Evolutionary conservation across 148 eudicot species (phyloP), one percentile per base, ranked within the genome.

Genomic region (Chenopodium quinoa): DNA sequence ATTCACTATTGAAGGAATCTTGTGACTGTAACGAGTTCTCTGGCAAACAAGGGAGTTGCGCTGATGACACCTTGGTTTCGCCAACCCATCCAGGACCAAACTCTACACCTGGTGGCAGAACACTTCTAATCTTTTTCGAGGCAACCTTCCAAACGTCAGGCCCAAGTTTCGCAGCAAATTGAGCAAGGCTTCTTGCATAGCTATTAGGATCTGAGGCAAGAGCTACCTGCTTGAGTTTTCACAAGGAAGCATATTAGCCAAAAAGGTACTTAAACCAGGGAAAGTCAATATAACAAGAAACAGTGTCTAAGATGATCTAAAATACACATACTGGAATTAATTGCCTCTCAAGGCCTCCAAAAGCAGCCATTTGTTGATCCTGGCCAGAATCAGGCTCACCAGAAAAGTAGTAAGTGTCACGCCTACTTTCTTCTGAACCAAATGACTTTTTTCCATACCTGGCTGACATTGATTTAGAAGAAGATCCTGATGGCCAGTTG

Each of bases 1-100:
- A 29, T 83, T 75, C 77, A 34, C 56, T 82, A 80, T 77, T 77
- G 74, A 52, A 78, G 62, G 70, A 46, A 77, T 83, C 86, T 40
- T 54, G 78, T 20, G 79, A 71, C n/a, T 77, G 85, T 65, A 83
- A 83, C 52, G 68, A 82, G 73, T 79, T 86, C 64, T 86, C 91
- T 14, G 82, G 65, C 62, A 83, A 62, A 31, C 75, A 78, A 74
- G 88, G 70, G 44, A 67, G 73, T 52, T 86, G 84, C 29, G 44
- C 75, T 27, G 83, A 71, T 27, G 89, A 79, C 22, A 75, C 66
- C 60, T 86, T 89, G 52, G 69, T 77, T 82, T 92, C 96, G 40
- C 87, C 92, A 25, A 95, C 94, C 91, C 95, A 93, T 63, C 98
- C 96, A 25, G 96, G 98, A 81, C 95, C 98, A 80, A 90, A 95